Evolutionary conservation across 2,329 filamentous ascomycete genomes (phyloP).

Genomic region (Paracamarosporium sp.): DNA sequence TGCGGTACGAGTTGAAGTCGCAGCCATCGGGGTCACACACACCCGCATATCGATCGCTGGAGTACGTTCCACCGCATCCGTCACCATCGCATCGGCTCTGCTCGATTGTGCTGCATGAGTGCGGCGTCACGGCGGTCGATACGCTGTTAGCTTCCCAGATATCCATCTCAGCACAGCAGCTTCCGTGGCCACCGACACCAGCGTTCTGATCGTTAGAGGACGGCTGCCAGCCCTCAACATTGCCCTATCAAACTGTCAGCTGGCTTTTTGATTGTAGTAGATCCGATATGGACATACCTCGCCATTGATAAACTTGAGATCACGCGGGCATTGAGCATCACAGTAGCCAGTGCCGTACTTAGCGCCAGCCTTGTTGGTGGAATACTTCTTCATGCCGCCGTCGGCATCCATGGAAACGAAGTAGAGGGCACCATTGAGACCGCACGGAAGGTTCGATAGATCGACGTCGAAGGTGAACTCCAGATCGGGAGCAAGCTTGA

Average conservation of each 20-base stretch:
- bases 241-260: slow-evolving; percentile 49
- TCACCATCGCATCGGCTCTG: slow-evolving; percentile 60
- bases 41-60: slow-evolving; percentile 61
- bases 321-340: slow-evolving; percentile 38
- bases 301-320: slow-evolving; percentile 59
- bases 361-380: slow-evolving; percentile 55
- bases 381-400: slow-evolving; percentile 59
- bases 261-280: neutral
- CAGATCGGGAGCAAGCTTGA: slow-evolving; percentile 24
- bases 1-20: slow-evolving; percentile 64
- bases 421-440: slow-evolving; percentile 70
- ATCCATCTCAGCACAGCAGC: slow-evolving; percentile 72
- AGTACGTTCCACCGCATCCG: slow-evolving; percentile 48
- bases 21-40: slow-evolving; percentile 71
- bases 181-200: slow-evolving; percentile 59
- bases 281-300: slow-evolving; percentile 36
- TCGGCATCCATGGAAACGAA: slow-evolving; percentile 66
- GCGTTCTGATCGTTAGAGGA: slow-evolving; percentile 60
- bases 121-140: slow-evolving; percentile 67
- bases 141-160: slow-evolving; percentile 72
- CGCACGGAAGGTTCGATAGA: slow-evolving; percentile 32
- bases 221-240: slow-evolving; percentile 58
- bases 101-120: slow-evolving; percentile 61
- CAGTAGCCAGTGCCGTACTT: slow-evolving; percentile 59
- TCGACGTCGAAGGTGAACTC: slow-evolving; percentile 39